Evolutionary conservation across 2,329 filamentous ascomycete species (phyloP), one percentile per base, ranked within the genome.

Genomic region (Mycosphaerella arachidis): DNA sequence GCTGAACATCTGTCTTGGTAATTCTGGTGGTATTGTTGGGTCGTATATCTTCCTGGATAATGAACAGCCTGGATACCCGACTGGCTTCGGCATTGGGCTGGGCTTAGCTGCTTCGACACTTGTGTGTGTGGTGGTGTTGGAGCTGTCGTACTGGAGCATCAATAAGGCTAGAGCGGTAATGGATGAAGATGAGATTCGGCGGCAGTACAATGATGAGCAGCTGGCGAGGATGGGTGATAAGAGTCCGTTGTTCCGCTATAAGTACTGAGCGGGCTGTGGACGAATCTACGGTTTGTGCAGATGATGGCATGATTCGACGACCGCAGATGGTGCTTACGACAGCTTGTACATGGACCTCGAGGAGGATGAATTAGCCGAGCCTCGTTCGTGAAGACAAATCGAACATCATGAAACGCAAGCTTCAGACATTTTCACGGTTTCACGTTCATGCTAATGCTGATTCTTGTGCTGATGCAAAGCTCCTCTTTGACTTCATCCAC

Each of bases 11-110:
- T 71, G 70, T 46, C 59, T 76, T 9, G 76, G 75, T 4, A 78
- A 78, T 48, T 70, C 72, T 0, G 77, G 77, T n/a, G 76, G 77
- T 5, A 71, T 78, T 16, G 68, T 79, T 6, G 77, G 77, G 0
- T 37, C 43, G 35, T 67, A 63, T 51, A 74, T 76, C 65, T 75
- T 74, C 59, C 63, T 72, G 4, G 70, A 73, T 33, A 68, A 64
- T 1, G 73, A 76, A 56, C 69, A 71, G 12, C 72, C 68, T 54
- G 62, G 63, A 1, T 75, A 75, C 59, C 70, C 68, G n/a, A 55
- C 57, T 4, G 50, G 51, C n/a, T 59, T 55, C 43, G 53, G 57
- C 9, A 55, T 59, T 45, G 53, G 74, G 75, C 55, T 65, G 35
- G 59, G 53, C 6, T 60, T 65, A 29, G 63, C 63, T 8, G 61